Evolutionary conservation across 2,329 filamentous ascomycete genomes (phyloP), one percentile per base, ranked within the genome.

Genomic region (Ploettnerulaceae sp.): DNA sequence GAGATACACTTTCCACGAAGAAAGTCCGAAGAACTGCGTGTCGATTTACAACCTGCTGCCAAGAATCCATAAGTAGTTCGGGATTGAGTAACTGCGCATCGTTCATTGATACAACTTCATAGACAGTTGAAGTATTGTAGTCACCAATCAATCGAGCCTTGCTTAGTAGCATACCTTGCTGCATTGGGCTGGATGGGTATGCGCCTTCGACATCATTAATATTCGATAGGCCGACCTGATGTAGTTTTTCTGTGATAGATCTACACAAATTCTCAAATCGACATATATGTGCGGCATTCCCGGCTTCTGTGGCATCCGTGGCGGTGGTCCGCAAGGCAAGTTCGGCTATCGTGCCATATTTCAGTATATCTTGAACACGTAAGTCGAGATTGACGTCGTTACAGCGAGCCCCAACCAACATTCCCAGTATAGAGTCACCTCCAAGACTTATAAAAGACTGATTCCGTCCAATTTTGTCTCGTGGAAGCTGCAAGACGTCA

Each of bases 341-440:
- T 26, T 53, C 37, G 18, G 41, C 21, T 7, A 57, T 53, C 8
- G 50, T 42, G 37, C 49, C 52, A 6, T 41, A 41, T n/a, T 46
- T 48, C 17, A 60, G 45, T 26, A 60, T 50, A 22, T 57, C 51
- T 21, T 51, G 43, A 21, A 56, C 54, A 3, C 47, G 42, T 7
- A 57, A 15, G 12, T 29, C 41, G 14, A 58, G 35, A 11, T 41
- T 46, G 3, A 49, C 35, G 18, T 44, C 47, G 7, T 32, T 21
- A 20, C 49, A 51, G 17, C 45, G 39, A 17, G 37, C 34, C 25
- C 43, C 47, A 8, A 58, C 49, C 20, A 52, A 48, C 49, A 61
- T 58, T 3, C 56, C 57, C 5, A 51, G 38, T 25, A 61, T 57
- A 22, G 51, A 53, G 33, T 58, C 56, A 5, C 56, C 56, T 4